Evolutionary conservation across 495 filamentous ascomycete species (phyloP).

Genomic region (Xeromyces bisporus): DNA sequence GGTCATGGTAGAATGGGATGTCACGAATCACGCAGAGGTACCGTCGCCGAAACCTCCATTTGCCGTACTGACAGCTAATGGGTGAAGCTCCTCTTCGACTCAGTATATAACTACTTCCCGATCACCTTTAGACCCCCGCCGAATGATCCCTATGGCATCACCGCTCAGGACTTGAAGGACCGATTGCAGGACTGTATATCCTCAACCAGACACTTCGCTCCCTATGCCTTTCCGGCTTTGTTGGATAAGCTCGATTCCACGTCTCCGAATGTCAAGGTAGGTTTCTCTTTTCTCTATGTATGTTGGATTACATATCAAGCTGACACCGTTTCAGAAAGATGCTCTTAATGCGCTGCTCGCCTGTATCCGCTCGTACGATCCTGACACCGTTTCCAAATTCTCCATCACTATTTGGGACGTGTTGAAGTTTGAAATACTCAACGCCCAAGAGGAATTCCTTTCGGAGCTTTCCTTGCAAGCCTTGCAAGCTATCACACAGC

Average conservation of each 20-base stretch:
- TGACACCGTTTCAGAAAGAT: constrained; percentile 41
- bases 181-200: constrained; percentile 55
- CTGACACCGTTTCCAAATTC: constrained; percentile 46
- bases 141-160: constrained; percentile 59
- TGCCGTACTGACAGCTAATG: constrained; percentile 10
- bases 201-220: constrained; percentile 49
- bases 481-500: constrained; percentile 37
- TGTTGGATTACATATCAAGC: constrained; percentile 1
- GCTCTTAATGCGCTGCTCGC: constrained; percentile 48
- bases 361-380: constrained; percentile 43
- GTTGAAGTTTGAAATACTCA: constrained; percentile 61
- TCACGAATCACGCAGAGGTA: constrained; percentile 45
- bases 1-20: constrained; percentile 58
- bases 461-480: constrained; percentile 41
- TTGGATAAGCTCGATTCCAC: constrained; percentile 65
- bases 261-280: constrained; percentile 53
- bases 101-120: constrained; percentile 65
- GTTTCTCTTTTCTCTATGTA: background rate
- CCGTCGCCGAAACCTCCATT: background rate
- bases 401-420: constrained; percentile 57
- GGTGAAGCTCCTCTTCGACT: constrained; percentile 44
- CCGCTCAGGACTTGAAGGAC: constrained; percentile 53
- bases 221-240: constrained; percentile 50
- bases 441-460: constrained; percentile 54
- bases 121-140: constrained; percentile 63